Evolutionary conservation across 257 asterid species (phyloP).

Genomic region (Coffea eugenioides): DNA sequence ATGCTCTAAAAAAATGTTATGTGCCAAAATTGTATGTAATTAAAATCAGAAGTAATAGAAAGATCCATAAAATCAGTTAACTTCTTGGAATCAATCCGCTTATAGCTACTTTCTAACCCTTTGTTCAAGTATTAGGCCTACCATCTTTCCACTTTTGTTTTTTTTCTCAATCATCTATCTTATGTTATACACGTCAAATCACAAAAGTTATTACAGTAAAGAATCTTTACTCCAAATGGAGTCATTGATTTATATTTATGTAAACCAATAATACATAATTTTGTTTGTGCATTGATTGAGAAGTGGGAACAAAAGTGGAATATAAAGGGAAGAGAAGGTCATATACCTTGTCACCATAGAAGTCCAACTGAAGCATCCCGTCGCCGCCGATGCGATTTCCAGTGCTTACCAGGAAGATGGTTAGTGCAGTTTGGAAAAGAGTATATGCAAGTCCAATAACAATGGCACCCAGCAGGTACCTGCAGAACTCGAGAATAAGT

Average conservation of each 20-base stretch:
- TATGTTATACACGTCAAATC: no score
- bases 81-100: background rate
- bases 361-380: slow-evolving; percentile 30
- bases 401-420: slow-evolving; percentile 25
- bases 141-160: no score
- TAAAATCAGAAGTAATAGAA: no score
- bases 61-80: no score
- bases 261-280: no score
- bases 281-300: no score
- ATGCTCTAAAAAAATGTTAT: no score
- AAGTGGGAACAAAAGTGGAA: background rate
- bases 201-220: no score
- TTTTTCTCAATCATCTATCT: no score
- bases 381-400: slow-evolving; percentile 44
- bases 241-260: no score
- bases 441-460: slow-evolving; percentile 36
- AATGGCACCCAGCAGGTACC: slow-evolving; percentile 36
- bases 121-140: background rate
- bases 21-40: background rate
- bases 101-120: no score
- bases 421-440: slow-evolving; percentile 29
- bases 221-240: no score
- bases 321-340: background rate
- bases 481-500: background rate
- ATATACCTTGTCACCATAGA: slow-evolving; percentile 44